Evolutionary conservation across 2,329 filamentous ascomycete genomes (phyloP).

Genomic region (Shiraia sp.): DNA sequence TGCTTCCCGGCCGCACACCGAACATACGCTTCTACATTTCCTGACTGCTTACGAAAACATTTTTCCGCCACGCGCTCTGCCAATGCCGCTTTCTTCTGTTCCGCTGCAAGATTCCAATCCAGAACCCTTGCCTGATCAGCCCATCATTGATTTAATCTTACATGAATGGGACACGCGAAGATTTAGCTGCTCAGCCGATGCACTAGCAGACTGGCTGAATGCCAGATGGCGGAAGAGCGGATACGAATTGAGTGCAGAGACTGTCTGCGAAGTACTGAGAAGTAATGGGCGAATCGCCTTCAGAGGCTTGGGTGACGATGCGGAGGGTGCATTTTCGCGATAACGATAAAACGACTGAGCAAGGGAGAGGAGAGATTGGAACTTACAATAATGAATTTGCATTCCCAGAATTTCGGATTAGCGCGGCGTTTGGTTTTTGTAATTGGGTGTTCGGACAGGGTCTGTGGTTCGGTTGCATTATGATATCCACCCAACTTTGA

Average conservation of each 20-base stretch:
- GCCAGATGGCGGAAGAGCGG: conserved; percentile 40
- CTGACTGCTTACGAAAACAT: conserved; percentile 42
- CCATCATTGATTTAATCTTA: conserved; percentile 39
- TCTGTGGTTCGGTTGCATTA: not conserved
- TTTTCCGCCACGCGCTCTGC: conserved; percentile 38
- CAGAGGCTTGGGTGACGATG: conserved; percentile 40
- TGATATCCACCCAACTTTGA: conserved; percentile 6
- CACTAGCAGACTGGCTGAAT: conserved; percentile 41
- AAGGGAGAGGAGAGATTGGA: not conserved
- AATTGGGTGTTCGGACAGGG: not conserved
- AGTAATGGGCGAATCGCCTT: conserved; percentile 42
- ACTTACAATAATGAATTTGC: not conserved
- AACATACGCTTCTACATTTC: conserved; percentile 40
- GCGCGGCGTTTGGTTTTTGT: conserved; percentile 6
- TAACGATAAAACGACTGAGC: conserved; percentile 1
- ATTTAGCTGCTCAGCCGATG: conserved; percentile 38
- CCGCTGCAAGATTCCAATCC: conserved; percentile 30
- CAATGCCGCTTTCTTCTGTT: conserved; percentile 32
- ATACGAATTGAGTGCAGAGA: conserved; percentile 39
- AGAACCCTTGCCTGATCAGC: conserved; percentile 35
- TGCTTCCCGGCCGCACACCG: conserved; percentile 36
- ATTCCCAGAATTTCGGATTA: conserved; percentile 1
- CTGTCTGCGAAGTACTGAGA: conserved; percentile 40
- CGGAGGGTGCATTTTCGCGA: conserved; percentile 35
- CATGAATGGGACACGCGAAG: conserved; percentile 40